Base-by-base conservation (phyloP, 2,329 filamentous ascomycete species). In the Claviceps sp. region DNA sequence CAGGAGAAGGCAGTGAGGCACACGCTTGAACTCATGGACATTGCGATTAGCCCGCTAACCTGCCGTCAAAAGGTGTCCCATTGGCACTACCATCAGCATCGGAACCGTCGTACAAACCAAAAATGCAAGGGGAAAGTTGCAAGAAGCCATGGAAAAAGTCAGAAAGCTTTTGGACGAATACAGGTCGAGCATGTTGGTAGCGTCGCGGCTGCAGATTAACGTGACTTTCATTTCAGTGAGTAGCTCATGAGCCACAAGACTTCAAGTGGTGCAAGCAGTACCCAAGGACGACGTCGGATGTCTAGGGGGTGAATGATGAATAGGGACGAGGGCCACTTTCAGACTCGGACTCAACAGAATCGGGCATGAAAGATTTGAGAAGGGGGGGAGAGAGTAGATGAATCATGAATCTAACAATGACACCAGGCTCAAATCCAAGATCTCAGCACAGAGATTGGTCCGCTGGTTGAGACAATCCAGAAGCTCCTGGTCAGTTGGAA, bases 401-500 rank as follows among this genome's bases (percentile, higher is more conserved):
- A 43, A 20, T 11, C 18, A 34, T 8, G 30, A 14, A 47, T 36
- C 26, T 47, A 16, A 47, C 44, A 34, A 24, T 18, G 4, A 13
- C 36, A 34, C 34, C 5, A 40, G 34, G 1, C 0, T 2, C 46
- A 48, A 48, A 20, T 48, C 13, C 0, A 11, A 4, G 34, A 26
- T 14, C 34, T 48, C 46, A 0, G 34, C 46, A 2, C 1, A 7
- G 13, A 40, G 14, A 48, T 48, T 22, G 20, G 20, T 30, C 38
- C 48, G 9, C 14, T 41, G n/a, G 44, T 50, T 5, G 2, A 3
- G 26, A 44, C 40, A 18, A 24, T 36, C 26, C 18, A 44, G 26
- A 50, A 50, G 8, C 26, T 50, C 9, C 48, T 44, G 40, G 26
- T 26, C 13, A 41, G 26, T 34, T 50, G 48, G 48, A 50, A 50